Evolutionary conservation across 2,329 filamentous ascomycete genomes (phyloP).

Genomic region (Verticillium tricorpus): DNA sequence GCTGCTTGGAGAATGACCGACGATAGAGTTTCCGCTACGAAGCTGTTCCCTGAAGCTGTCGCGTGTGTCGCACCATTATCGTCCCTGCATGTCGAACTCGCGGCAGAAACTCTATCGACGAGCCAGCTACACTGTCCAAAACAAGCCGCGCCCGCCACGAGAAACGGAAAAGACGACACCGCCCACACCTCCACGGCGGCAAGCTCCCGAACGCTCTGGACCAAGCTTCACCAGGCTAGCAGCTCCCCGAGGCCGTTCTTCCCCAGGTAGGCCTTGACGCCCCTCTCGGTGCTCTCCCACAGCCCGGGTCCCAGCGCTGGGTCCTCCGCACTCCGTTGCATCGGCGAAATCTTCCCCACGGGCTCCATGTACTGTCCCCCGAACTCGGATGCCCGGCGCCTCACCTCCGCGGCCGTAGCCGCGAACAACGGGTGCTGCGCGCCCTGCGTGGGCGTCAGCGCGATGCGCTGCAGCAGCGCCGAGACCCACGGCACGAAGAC

Average conservation of each 20-base stretch:
- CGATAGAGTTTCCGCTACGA: neutral
- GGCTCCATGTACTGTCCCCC: conserved; percentile 16
- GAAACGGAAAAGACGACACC: no score
- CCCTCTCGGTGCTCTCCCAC: conserved; percentile 14
- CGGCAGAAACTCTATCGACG: no score
- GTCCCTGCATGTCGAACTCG: neutral
- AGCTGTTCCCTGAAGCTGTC: neutral
- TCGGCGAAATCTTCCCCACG: conserved; percentile 5
- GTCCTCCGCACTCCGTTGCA: conserved; percentile 9
- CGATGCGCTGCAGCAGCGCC: conserved; percentile 6
- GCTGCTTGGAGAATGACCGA: neutral
- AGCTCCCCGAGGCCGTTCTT: conserved; percentile 2
- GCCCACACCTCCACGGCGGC: no score
- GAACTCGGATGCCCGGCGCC: conserved; percentile 6
- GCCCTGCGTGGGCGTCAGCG: conserved; percentile 12
- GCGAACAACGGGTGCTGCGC: conserved; percentile 14
- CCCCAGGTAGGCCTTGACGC: conserved; percentile 9
- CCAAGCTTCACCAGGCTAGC: neutral
- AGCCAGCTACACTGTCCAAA: no score
- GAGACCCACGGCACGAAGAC: neutral
- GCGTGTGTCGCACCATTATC: neutral
- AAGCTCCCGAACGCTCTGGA: no score
- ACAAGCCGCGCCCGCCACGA: no score
- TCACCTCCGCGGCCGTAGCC: conserved; percentile 12
- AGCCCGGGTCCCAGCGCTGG: conserved; percentile 5